Base-by-base conservation (phyloP, 352 stramenopile genomes). In the Phytopythium cucurbitacearum region DNA sequence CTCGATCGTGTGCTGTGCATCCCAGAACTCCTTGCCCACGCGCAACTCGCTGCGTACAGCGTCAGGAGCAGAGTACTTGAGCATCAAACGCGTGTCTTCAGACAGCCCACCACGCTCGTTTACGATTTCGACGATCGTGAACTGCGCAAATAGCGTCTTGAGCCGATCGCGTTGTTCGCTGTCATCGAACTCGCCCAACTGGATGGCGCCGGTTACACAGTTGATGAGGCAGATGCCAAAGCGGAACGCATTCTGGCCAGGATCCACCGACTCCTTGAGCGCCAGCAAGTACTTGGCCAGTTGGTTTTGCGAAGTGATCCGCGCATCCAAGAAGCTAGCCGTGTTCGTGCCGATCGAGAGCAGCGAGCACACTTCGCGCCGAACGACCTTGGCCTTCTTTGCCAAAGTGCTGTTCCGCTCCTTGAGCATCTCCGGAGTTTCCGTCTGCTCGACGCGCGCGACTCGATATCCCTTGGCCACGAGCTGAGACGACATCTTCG, bases 401-500 rank as follows among this genome's bases (percentile, higher is more conserved):
- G 65, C 56, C 7, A 73, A 73, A 13, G 62, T 76, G 13, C 67
- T 79, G 56, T 99, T 99, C 7, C 96, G 85, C 40, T 90, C 71
- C 64, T 98, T 98, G 44, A 99, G 69, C 81, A 93, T 92, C 15
- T 99, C 96, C 7, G 97, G 97, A 0, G 97, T 99, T 80, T 99
- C 98, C 0, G 97, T 99, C 71, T 99, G 97, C 78, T 99, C 98
- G 7, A 99, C 95, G 38, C 97, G 92, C 12, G 96, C 96, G 35
- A 99, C 97, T 33, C 96, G 93, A 62, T 99, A 99, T 11, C 97
- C 97, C 53, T 96, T 96, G 5, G 80, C 74, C 8, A 99, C 94
- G 37, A 99, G 70, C 47, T 92, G 87, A 4, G 91, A 88, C 12
- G 94, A 96, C 67, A 98, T 97, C 57, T 97, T 98, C 4, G 90